These are phyloP conservation scores for Lactifluus volemus DNA, from an alignment of 768 basidiomycete species.

Conservation along the genomic window DNA sequence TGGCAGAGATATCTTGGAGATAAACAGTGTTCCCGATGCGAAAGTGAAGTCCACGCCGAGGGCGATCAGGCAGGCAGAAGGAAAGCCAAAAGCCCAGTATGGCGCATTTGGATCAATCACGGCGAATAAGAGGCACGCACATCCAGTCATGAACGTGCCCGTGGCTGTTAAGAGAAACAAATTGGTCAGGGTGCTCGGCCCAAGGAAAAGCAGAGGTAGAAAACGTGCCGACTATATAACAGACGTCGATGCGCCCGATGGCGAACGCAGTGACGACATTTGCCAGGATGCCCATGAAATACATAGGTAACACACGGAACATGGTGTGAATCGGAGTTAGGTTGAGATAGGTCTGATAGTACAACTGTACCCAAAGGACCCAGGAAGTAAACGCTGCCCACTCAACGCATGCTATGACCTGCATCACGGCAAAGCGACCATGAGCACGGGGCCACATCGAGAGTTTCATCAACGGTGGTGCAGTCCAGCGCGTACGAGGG, in stretches of 20 bases:
- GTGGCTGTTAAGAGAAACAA: constrained; percentile 25
- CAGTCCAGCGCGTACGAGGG: constrained; percentile 26
- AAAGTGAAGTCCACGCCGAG: constrained; percentile 76
- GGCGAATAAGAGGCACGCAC: constrained; percentile 59
- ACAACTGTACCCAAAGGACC: constrained; percentile 54
- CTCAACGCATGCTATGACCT: constrained; percentile 53
- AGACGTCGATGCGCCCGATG: constrained; percentile 45
- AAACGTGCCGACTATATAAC: constrained; percentile 46
- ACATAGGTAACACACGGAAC: constrained; percentile 63
- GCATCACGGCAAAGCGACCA: constrained; percentile 54
- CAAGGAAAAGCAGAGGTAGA: neutral
- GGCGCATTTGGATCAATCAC: constrained; percentile 45
- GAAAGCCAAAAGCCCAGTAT: constrained; percentile 75
- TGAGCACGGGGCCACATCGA: constrained; percentile 55
- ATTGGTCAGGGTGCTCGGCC: neutral
- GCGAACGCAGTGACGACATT: constrained; percentile 58
- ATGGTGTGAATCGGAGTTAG: constrained; percentile 53
- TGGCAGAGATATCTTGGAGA: constrained; percentile 55
- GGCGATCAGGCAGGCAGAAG: constrained; percentile 53
- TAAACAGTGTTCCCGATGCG: constrained; percentile 62
- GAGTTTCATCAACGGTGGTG: constrained; percentile 58
- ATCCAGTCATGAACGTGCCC: constrained; percentile 51
- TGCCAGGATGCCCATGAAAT: constrained; percentile 51
- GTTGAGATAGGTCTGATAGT: constrained; percentile 57
- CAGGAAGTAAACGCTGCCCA: constrained; percentile 52